Percentiles rank a stretch among this genome's conserved stretches.
These are phyloP conservation scores for Penicillium sp. DNA, from an alignment of 2,329 filamentous ascomycete genomes.

Conservation along the genomic window DNA sequence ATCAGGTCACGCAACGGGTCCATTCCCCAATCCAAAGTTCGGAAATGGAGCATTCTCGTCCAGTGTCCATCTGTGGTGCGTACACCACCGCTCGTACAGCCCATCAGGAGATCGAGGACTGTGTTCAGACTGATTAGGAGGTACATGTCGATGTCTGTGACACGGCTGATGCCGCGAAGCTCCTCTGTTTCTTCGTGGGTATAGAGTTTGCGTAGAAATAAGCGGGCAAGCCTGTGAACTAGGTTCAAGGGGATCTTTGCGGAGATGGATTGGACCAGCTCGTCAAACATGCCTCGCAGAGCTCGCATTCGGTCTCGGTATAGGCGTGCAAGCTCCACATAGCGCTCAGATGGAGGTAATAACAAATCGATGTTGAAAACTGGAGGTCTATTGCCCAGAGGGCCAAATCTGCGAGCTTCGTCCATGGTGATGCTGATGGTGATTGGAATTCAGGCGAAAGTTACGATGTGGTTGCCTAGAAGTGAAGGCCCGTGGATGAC, in stretches of 20 bases:
- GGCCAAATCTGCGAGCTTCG: neutral
- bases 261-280: conserved; percentile 42
- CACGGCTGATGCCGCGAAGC: conserved; percentile 56
- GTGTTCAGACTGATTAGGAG: conserved; percentile 63
- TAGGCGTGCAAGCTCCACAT: conserved; percentile 48
- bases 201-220: conserved; percentile 52
- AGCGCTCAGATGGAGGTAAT: conserved; percentile 52
- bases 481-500: neutral
- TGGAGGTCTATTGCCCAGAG: conserved; percentile 27
- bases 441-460: neutral
- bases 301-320: conserved; percentile 46
- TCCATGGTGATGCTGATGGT: neutral
- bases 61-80: conserved; percentile 15
- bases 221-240: conserved; percentile 41
- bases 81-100: conserved; percentile 60
- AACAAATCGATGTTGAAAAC: conserved; percentile 55
- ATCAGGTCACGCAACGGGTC: conserved; percentile 49
- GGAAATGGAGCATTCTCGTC: conserved; percentile 38
- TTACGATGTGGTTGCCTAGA: neutral
- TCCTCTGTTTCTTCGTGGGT: conserved; percentile 59
- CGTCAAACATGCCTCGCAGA: conserved; percentile 52
- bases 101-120: conserved; percentile 62
- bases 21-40: conserved; percentile 56
- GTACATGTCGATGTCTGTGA: conserved; percentile 55
- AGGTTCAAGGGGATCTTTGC: conserved; percentile 24